Base-by-base conservation (phyloP, 140 eudicot genomes). In the Anethum foeniculum region DNA sequence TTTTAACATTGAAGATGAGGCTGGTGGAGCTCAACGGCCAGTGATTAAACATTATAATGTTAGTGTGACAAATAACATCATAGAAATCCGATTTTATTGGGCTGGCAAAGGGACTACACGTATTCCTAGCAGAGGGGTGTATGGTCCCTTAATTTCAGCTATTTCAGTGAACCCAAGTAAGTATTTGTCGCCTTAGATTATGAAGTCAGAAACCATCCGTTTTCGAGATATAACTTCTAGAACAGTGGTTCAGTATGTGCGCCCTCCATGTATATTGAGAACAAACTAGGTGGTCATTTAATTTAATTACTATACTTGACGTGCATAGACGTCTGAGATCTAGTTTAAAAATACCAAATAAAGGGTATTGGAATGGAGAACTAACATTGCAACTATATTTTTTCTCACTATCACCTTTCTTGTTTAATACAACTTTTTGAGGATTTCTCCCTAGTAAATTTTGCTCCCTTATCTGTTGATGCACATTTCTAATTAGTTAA, bases 31-130 rank as follows among this genome's bases (percentile, higher is more conserved):
- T 58, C 86, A 81, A 85, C 85, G 54, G 77, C 89, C 92, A 0
- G 79, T 87, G 80, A 85, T 88, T 12, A 30, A 79, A 83, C 82
- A 77, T 14, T 92, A 80, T 39, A 90, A 87, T 90, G 92, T 84
- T 39, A 90, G 86, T 7, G 93, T 94, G 75, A 79, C 80, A 28
- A 84, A 94, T 80, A 85, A 84, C 76, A 85, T 82, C 19, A 81
- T 94, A 82, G 97, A 94, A 87, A 87, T 94, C 80, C 89, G 94
- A 30, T 90, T 94, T 84, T 83, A 92, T 48, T 94, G 98, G 98
- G 93, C 91, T 74, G 88, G 98, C 81, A 92, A 86, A 89, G 98
- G 98, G 88, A 94, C 98, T 75, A 81, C 97, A 14, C 92, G 98
- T 27, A 85, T 94, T 80, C 98, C 98, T 25, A 80, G 32, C 41